Evolutionary conservation across 1,139 yeast genomes (phyloP), one percentile per base, ranked within the genome.

Genomic region (Spathaspora jeffriesii): DNA sequence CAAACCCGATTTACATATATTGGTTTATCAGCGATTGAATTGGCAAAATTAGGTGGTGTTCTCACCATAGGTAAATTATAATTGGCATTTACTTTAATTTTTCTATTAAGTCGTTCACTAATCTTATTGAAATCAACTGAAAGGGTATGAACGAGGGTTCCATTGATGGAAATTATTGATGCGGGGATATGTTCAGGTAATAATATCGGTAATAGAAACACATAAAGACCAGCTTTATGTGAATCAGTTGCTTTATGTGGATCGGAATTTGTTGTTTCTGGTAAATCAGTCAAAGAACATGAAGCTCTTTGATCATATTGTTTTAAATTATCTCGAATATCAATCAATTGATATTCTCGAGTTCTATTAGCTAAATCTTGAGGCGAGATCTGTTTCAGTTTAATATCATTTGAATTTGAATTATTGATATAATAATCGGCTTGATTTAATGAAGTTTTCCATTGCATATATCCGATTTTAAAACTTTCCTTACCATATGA

Each of bases 1-100:
- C 97, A 91, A 3, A 84, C 77, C 49, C 93, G 78, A 58, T 88
- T 87, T 27, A 91, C 89, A 61, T 84, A 87, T 25, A 91, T 81
- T 0, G 97, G 96, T 58, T 87, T 88, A 61, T 88, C 87, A 4
- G 87, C 81, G 8, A 88, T 80, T 0, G 90, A 81, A 34, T 83
- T 73, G 1, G 91, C 89, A 54, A 79, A 78, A n/a, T 84, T 79
- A 1, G 96, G 96, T 1, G 97, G 96, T 0, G 88, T 80, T 51
- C 96, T 73, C 5, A 89, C 83, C 58, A 82, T 75, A 3, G 84
- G 84, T 40, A 81, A 59, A 42, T 67, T 66, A 54, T 70, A 78
- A 40, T 51, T 50, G 2, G 70, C 64, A 25, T 54, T 50, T 6
- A 65, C 60, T 43, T 63, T 68, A 23, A 64, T 56, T 45, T 64